phyloP scores from a whole-genome alignment of 2,329 filamentous ascomycete species.

The Colletotrichum caudatum region DNA sequence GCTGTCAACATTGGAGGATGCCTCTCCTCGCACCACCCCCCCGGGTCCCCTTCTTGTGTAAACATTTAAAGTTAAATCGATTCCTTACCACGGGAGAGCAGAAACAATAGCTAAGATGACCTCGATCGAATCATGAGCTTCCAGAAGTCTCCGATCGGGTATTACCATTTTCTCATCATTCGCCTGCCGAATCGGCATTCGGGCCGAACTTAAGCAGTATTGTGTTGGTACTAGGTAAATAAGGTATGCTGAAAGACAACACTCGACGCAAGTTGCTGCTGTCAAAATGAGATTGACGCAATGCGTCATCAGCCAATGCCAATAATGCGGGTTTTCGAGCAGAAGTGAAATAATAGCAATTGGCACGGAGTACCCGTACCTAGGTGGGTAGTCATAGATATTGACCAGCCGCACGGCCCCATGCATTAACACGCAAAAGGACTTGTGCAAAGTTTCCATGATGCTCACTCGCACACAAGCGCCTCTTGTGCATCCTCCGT shows the following conservation, averaged over 20 bases:
- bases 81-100: neutral
- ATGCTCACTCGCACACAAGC: conserved; percentile 34
- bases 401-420: neutral
- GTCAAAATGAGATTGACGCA: neutral
- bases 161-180: neutral
- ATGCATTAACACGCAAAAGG: neutral
- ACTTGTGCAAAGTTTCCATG: conserved; percentile 27
- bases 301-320: neutral
- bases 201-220: neutral
- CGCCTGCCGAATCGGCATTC: neutral
- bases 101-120: neutral
- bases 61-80: neutral
- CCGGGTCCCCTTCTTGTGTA: neutral
- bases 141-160: neutral
- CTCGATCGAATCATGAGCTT: neutral
- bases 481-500: conserved; percentile 41
- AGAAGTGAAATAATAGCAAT: neutral
- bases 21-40: neutral
- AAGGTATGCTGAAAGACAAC: neutral
- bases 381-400: too few relatives aligned
- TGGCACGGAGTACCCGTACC: too few relatives aligned
- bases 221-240: neutral
- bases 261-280: too few relatives aligned
- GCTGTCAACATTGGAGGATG: neutral
- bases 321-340: neutral